Evolutionary conservation across 2,329 filamentous ascomycete species (phyloP), one percentile per base, ranked within the genome.

Genomic region (Colletotrichum lindemuthianum): DNA sequence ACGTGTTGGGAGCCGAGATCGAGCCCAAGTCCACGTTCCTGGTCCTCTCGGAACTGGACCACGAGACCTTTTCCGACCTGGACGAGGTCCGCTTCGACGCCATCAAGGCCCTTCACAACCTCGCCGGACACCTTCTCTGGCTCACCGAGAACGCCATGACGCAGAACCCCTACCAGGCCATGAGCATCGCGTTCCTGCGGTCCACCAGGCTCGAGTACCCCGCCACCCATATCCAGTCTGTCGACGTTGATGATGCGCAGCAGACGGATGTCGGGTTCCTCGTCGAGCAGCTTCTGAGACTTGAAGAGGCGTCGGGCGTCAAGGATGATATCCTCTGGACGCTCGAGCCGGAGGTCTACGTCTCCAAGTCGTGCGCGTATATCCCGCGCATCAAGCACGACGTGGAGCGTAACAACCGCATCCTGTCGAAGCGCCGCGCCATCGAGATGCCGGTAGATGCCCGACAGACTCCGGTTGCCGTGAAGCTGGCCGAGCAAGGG

Each of bases 1-100:
- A 11, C 39, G 15, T 45, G 24, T 7, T 1, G 24, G 1, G 24
- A 1, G 24, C 24, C 24, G 24, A 4, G 24, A 24, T 24, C 24
- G 24, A 3, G 24, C 24, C 24, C 24, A 24, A 24, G 24, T 59
- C 39, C 16, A 47, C 47, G 15, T 45, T 71, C 67, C 32, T 55
- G 53, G 55, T 61, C 11, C 16, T 44, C 40, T 63, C 59, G 3
- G 65, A 77, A 15, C 70, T 74, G 39, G 66, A 66, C 37, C 59
- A 40, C 6, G 40, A 36, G 34, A 37, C 77, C 11, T 69, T 76
- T 7, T 68, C 70, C 4, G 74, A 77, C 12, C 70, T 74, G 47
- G 63, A 65, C 41, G 63, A 34, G 6, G 34, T 33, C 48, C 52
- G 41, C 13, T 16, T 61, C 33, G 51, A 49, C 10, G 44, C 24